Evolutionary conservation across 371 early-diverging fungal species (phyloP).

Genomic region (Capillidium rhysosporum): DNA sequence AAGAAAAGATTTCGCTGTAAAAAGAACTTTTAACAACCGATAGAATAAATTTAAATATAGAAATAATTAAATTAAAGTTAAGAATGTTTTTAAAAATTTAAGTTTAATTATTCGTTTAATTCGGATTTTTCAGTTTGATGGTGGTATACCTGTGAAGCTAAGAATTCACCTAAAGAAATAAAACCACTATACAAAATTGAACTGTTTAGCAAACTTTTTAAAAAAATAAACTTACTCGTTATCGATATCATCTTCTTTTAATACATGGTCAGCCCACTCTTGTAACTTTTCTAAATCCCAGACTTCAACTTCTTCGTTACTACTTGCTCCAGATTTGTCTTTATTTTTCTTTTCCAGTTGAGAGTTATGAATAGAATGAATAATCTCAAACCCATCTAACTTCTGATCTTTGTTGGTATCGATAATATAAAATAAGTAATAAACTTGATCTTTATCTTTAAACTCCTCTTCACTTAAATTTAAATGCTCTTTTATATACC

Average conservation of each 20-base stretch:
- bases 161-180: not conserved
- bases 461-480: no score
- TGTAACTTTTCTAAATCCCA: not conserved
- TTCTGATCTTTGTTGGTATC: not conserved
- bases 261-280: not conserved
- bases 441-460: no score
- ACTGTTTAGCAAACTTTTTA: not conserved
- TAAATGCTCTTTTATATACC: no score
- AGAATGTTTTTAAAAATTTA: no score
- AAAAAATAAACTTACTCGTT: not conserved
- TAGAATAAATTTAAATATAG: no score
- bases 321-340: not conserved
- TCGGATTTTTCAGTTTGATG: not conserved
- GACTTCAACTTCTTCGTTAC: not conserved
- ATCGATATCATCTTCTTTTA: constrained; percentile 3
- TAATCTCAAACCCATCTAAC: not conserved
- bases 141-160: not conserved
- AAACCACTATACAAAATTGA: not conserved
- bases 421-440: not conserved
- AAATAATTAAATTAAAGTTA: no score
- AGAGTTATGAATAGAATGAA: not conserved
- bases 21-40: no score
- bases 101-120: no score
- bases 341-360: not conserved
- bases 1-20: no score